Percentiles rank a stretch among this genome's conserved stretches.
phyloP scores from a whole-genome alignment of 208 protist species.

The Leishmania gerbilli region DNA sequence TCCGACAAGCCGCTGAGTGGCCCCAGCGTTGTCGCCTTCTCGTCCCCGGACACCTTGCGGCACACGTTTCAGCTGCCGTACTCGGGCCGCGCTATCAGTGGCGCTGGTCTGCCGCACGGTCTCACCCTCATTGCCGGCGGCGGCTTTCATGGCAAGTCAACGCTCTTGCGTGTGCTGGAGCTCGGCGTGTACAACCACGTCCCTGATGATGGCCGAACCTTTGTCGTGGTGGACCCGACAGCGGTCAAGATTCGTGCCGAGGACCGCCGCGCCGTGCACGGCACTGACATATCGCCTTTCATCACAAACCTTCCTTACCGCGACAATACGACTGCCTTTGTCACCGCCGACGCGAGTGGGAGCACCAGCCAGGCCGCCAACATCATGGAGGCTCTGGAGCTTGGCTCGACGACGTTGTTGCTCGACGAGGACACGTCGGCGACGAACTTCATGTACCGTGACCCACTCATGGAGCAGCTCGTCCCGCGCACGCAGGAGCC shows the following conservation, averaged over 20 bases:
- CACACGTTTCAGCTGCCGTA: slow-evolving; percentile 75
- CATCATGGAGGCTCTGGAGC: slow-evolving; percentile 94
- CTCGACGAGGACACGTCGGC: slow-evolving; percentile 97
- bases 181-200: slow-evolving; percentile 95
- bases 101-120: slow-evolving; percentile 92
- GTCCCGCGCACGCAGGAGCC: slow-evolving; percentile 90
- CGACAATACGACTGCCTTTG: slow-evolving; percentile 69
- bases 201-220: slow-evolving; percentile 91
- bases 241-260: slow-evolving; percentile 94
- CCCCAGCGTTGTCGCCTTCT: slow-evolving; percentile 67
- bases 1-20: slow-evolving; percentile 75
- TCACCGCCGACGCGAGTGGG: slow-evolving; percentile 86
- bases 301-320: slow-evolving; percentile 90
- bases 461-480: slow-evolving; percentile 89
- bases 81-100: slow-evolving; percentile 47
- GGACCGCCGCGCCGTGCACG: slow-evolving; percentile 86
- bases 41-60: slow-evolving; percentile 66
- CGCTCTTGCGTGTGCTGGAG: slow-evolving; percentile 90
- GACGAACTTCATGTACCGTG: slow-evolving; percentile 97
- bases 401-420: slow-evolving; percentile 84
- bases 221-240: slow-evolving; percentile 83
- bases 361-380: slow-evolving; percentile 93
- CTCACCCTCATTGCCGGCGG: slow-evolving; percentile 96
- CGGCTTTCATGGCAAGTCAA: slow-evolving; percentile 96
- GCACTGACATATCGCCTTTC: slow-evolving; percentile 94